Conservation (phyloP, 2,329 filamentous ascomycete species). For the Cryphonectria naterciae region DNA sequence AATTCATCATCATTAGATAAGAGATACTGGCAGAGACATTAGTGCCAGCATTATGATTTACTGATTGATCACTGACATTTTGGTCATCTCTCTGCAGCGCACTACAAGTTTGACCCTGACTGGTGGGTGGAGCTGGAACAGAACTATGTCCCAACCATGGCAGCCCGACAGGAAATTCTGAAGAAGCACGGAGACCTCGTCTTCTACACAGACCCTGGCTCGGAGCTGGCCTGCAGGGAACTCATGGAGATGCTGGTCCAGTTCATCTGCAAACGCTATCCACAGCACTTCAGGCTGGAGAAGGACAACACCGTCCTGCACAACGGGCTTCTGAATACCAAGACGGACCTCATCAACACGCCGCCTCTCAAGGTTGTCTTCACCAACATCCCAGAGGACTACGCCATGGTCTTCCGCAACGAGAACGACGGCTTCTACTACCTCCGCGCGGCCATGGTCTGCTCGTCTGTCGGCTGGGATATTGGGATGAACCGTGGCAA, state of each 20-base stretch:
- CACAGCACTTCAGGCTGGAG: conserved; percentile 65
- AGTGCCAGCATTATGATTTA: not conserved
- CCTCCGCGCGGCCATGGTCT: conserved; percentile 77
- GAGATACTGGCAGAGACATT: too few species aligned
- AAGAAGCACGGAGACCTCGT: conserved; percentile 65
- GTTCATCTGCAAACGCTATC: conserved; percentile 78
- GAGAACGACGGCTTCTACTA: conserved; percentile 72
- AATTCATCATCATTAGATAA: too few species aligned
- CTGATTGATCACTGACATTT: not conserved
- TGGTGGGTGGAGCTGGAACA: conserved; percentile 90
- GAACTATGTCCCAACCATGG: conserved; percentile 69
- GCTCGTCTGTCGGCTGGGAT: conserved; percentile 81
- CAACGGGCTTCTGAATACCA: conserved; percentile 69
- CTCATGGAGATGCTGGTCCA: conserved; percentile 86
- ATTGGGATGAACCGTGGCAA: conserved; percentile 74
- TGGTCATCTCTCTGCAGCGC: conserved; percentile 52
- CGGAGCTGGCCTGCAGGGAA: conserved; percentile 80
- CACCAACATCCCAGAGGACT: conserved; percentile 83
- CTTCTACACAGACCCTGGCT: conserved; percentile 71
- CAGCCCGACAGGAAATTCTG: conserved; percentile 69
- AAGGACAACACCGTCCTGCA: conserved; percentile 63
- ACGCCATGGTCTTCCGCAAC: conserved; percentile 74
- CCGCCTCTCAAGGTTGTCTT: conserved; percentile 73
- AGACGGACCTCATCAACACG: conserved; percentile 62
- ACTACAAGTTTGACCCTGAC: conserved; percentile 77